These are phyloP conservation scores for Suillus placidus DNA, from an alignment of 768 basidiomycete species.

Conservation along the genomic window DNA sequence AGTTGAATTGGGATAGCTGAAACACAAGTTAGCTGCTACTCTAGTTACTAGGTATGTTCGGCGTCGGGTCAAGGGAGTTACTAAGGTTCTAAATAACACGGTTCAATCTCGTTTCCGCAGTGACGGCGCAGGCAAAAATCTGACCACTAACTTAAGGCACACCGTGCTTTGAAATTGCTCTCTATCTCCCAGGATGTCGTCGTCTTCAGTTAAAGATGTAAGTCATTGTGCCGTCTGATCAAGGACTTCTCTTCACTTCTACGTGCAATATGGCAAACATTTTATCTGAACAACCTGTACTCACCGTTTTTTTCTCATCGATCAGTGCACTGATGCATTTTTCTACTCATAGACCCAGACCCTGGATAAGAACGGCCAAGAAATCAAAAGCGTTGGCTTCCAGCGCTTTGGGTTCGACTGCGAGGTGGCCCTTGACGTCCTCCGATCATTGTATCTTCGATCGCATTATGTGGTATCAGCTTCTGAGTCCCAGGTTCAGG, in stretches of 20 bases:
- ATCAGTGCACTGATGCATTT: conserved; percentile 12
- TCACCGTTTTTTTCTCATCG: not conserved
- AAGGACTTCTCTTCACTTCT: not conserved
- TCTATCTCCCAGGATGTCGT: conserved; percentile 14
- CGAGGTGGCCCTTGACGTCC: conserved; percentile 74
- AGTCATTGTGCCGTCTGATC: conserved; percentile 5
- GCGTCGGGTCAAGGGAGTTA: not conserved
- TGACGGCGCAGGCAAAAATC: not conserved
- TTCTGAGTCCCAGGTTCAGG: conserved; percentile 37
- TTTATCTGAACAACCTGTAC: conserved; percentile 24
- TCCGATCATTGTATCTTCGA: conserved; percentile 88
- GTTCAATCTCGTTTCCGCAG: not conserved
- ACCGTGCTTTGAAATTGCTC: not conserved
- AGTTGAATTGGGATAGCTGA: not conserved
- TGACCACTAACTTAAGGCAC: not conserved
- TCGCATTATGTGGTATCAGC: conserved; percentile 69
- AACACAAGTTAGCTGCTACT: not conserved
- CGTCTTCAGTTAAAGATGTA: conserved; percentile 14
- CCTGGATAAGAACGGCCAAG: conserved; percentile 73
- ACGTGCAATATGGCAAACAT: conserved; percentile 25
- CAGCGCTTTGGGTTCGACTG: conserved; percentile 90
- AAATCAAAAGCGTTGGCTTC: conserved; percentile 81
- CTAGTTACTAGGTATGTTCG: not conserved
- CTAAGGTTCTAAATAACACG: not conserved
- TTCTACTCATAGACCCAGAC: conserved; percentile 51